A percentile compares a stretch with the other conserved stretches of the same genome.
Conservation (phyloP, 1,284 basidiomycete genomes). For the Marasmius oreades region DNA sequence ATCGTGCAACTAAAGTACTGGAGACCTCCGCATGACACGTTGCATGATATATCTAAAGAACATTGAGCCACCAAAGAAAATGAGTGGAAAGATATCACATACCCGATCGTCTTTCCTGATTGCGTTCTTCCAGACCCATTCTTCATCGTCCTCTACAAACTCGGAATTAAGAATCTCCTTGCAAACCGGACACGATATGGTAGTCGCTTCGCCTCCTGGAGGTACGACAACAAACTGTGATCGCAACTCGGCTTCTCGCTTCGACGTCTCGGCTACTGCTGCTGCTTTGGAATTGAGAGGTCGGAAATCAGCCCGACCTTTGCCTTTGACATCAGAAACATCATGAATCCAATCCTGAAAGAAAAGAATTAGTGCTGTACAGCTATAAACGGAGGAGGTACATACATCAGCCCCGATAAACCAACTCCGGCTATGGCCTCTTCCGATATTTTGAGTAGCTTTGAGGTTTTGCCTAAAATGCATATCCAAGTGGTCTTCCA, state of each 20-base stretch:
- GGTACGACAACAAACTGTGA: constrained; percentile 86
- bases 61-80: neutral
- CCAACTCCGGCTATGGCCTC: constrained; percentile 92
- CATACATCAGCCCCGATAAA: constrained; percentile 82
- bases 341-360: constrained; percentile 84
- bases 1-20: constrained; percentile 57
- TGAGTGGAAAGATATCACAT: constrained; percentile 24
- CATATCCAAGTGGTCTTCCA: constrained; percentile 94
- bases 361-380: constrained; percentile 14
- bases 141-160: constrained; percentile 95
- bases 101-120: constrained; percentile 80
- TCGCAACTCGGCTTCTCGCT: constrained; percentile 71
- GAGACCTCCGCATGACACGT: constrained; percentile 86
- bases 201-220: constrained; percentile 77
- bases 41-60: constrained; percentile 78
- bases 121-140: constrained; percentile 98
- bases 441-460: constrained; percentile 77
- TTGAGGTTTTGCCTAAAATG: constrained; percentile 95
- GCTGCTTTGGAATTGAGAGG: constrained; percentile 52
- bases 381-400: constrained; percentile 18
- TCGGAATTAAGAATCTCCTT: constrained; percentile 93
- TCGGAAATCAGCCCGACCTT: constrained; percentile 50
- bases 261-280: constrained; percentile 64
- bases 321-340: constrained; percentile 59
- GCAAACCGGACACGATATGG: constrained; percentile 91